Percentiles rank a stretch among this genome's conserved stretches.
Evolutionary conservation across 106 monocot species (phyloP).

Genomic region (Agapanthus africanus): DNA sequence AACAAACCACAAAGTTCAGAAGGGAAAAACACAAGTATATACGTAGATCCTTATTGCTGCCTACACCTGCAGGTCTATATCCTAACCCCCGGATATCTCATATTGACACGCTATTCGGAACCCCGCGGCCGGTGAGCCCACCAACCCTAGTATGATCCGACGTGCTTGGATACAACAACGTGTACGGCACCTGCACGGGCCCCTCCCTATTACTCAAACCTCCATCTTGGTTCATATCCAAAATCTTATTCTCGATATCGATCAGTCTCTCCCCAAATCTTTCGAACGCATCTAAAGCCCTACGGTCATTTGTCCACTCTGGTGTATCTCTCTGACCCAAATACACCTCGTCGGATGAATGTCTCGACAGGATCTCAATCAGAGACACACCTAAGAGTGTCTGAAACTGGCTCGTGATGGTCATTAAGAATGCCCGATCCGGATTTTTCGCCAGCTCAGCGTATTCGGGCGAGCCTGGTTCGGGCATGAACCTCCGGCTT

Average conservation of each 20-base stretch:
- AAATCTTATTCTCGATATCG: conserved; percentile 33
- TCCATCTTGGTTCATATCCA: background rate
- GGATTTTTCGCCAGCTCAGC: conserved; percentile 41
- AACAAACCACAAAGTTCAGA: too few relatives aligned
- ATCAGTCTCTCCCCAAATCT: conserved; percentile 27
- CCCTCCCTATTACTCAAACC: conserved; percentile 12
- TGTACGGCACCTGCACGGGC: conserved; percentile 1
- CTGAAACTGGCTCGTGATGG: conserved; percentile 47
- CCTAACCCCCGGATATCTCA: background rate
- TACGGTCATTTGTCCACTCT: conserved; percentile 64
- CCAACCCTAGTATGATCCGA: conserved; percentile 6
- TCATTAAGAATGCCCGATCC: conserved; percentile 40
- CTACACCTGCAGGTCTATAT: too few relatives aligned
- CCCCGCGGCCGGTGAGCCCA: conserved; percentile 9
- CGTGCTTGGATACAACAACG: conserved; percentile 7
- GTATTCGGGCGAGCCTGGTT: conserved; percentile 38
- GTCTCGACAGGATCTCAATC: conserved; percentile 66
- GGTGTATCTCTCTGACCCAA: conserved; percentile 47
- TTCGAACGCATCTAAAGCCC: conserved; percentile 37
- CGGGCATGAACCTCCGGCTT: conserved; percentile 67
- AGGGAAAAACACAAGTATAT: too few relatives aligned
- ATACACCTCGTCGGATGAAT: conserved; percentile 75
- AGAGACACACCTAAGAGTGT: conserved; percentile 47
- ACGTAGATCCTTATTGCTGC: too few relatives aligned
- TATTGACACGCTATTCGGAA: conserved; percentile 18